Evolutionary conservation across 2,329 filamentous ascomycete genomes (phyloP), one percentile per base, ranked within the genome.

Genomic region (Aspergillus brasiliensis): DNA sequence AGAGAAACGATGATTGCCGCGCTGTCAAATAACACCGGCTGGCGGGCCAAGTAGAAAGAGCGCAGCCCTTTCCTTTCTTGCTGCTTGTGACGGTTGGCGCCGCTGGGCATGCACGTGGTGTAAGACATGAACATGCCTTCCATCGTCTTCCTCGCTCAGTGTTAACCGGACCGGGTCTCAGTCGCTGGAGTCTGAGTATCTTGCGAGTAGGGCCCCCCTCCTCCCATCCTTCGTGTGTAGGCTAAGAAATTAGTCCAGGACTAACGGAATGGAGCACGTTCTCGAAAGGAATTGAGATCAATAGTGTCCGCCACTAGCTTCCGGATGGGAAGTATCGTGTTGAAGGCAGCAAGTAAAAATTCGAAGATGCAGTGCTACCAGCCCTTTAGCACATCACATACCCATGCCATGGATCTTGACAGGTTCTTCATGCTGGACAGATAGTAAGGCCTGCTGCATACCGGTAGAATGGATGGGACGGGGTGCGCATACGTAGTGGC

Each of bases 231-330:
- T 49, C 15, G 46, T n/a, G 3, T 21, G 46, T 27, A 27, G 46
- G 46, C 46, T 49, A 49, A 49, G 23, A 49, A 49, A 49, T 49
- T 49, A 49, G 46, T n/a, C 46, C 27, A 49, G 25, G 46, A 28
- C 25, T 49, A 49, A 31, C 25, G n/a, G 46, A 49, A 28, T 49
- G 25, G 13, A 56, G 42, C 54, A 48, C 48, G 27, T 49, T 49
- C 54, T 56, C 42, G 42, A 48, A 47, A 38, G 27, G 46, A 19
- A 15, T 19, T 37, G 27, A 34, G 44, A 27, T 55, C 28, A 28
- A 56, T 56, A 56, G 54, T 21, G 54, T 38, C 44, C 42, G 54
- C 37, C 27, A 21, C 54, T 56, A 56, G 46, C 46, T 28, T 28
- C n/a, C 31, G 46, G 23, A n/a, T 49, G 46, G 46, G 31, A 10